Percentiles rank a stretch among this genome's conserved stretches.
These are phyloP conservation scores for Globisporangium radiosum DNA, from an alignment of 352 stramenopile genomes.

Conservation along the genomic window DNA sequence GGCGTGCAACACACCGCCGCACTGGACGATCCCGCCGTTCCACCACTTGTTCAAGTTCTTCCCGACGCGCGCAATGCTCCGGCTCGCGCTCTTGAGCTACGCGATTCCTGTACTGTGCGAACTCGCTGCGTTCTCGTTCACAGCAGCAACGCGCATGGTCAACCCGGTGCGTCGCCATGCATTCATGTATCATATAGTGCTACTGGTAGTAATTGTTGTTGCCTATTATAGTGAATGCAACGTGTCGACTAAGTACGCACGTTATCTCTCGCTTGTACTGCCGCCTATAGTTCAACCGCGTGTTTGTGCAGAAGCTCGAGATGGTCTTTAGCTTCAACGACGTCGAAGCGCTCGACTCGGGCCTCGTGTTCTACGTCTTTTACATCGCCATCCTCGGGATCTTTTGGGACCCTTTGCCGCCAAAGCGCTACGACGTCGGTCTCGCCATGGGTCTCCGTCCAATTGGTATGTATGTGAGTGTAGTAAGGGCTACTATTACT, in stretches of 20 bases:
- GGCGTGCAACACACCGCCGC: conserved; percentile 71
- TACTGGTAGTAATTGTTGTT: not conserved
- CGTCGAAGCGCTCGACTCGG: conserved; percentile 77
- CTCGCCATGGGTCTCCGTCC: conserved; percentile 59
- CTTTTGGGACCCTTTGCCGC: conserved; percentile 81
- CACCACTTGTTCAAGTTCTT: conserved; percentile 81
- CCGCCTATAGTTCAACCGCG: conserved; percentile 63
- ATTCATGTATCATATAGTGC: not conserved
- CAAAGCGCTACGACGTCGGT: conserved; percentile 72
- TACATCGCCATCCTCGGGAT: conserved; percentile 78
- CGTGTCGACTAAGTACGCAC: not conserved
- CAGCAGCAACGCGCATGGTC: conserved; percentile 78
- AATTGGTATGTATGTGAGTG: conserved; percentile 32
- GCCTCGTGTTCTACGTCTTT: conserved; percentile 85
- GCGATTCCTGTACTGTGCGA: conserved; percentile 79
- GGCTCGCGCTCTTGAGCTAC: conserved; percentile 74
- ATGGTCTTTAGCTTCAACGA: conserved; percentile 88
- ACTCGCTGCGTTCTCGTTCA: conserved; percentile 81
- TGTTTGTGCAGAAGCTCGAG: conserved; percentile 78
- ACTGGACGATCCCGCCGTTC: conserved; percentile 82
- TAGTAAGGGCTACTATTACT: not conserved
- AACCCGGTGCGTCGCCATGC: conserved; percentile 55
- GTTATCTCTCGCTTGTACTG: not conserved
- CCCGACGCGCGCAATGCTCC: conserved; percentile 66
- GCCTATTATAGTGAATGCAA: not conserved